Percentiles rank a stretch among this genome's conserved stretches.
These are phyloP conservation scores for Cladorrhinum sp. DNA, from an alignment of 2,329 filamentous ascomycete species.

Conservation along the genomic window DNA sequence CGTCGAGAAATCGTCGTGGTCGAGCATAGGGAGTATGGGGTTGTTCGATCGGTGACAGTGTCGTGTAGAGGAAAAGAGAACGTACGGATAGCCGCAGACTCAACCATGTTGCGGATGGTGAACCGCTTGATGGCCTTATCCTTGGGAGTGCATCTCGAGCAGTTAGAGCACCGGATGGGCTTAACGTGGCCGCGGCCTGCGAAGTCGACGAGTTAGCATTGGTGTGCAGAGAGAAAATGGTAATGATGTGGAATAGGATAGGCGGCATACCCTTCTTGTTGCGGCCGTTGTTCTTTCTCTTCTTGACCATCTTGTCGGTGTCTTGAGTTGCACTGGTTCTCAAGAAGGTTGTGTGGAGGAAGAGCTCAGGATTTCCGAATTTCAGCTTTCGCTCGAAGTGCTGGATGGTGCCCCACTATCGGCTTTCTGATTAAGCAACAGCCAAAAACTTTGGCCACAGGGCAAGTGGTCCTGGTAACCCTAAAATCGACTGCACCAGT, in stretches of 20 bases:
- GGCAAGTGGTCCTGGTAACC: constrained; percentile 24
- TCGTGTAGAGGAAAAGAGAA: constrained; percentile 37
- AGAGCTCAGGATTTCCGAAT: constrained; percentile 20
- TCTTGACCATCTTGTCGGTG: constrained; percentile 67
- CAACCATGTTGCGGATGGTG: constrained; percentile 99
- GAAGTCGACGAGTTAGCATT: constrained; percentile 11
- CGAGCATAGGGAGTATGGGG: not conserved
- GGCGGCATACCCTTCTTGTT: constrained; percentile 30
- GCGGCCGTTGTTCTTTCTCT: constrained; percentile 56
- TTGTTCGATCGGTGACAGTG: not conserved
- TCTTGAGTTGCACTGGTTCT: constrained; percentile 38
- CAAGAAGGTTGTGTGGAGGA: constrained; percentile 27
- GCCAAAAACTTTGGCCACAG: constrained; percentile 15
- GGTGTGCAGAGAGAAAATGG: not conserved
- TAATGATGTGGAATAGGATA: not conserved
- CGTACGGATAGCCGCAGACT: constrained; percentile 99
- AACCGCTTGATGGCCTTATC: constrained; percentile 99
- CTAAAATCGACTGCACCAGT: constrained; percentile 22
- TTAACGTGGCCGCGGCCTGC: constrained; percentile 92
- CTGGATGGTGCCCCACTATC: constrained; percentile 18
- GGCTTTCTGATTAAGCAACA: constrained; percentile 4
- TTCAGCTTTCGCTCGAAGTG: constrained; percentile 23
- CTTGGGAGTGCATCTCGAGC: constrained; percentile 88
- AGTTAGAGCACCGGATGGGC: constrained; percentile 81
- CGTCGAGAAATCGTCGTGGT: not conserved